phyloP scores from a whole-genome alignment of 192 early-diverging fungal genomes.

The Haplosporangium gracile region DNA sequence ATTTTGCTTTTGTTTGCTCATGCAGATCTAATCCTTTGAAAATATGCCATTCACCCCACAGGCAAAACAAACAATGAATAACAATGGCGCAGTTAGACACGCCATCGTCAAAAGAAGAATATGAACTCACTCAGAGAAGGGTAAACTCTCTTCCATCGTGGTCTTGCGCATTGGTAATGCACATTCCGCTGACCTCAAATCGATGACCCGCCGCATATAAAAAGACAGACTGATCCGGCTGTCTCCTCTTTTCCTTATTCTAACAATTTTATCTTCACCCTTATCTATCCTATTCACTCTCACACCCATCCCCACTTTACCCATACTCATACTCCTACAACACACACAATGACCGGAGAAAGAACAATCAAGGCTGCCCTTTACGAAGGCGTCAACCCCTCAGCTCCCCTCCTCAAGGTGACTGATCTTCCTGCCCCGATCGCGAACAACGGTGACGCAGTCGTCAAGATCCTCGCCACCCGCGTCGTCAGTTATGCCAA shows the following conservation, averaged over 20 bases:
- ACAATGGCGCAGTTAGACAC: too few species aligned
- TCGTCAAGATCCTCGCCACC: conserved; percentile 51
- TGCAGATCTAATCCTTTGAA: too few species aligned
- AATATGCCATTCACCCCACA: too few species aligned
- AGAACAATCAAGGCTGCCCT: conserved; percentile 25
- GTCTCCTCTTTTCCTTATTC: too few species aligned
- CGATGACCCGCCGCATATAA: background rate
- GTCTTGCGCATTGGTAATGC: background rate
- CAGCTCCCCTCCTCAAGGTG: conserved; percentile 9
- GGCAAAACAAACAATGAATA: too few species aligned
- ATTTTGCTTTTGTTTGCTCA: too few species aligned
- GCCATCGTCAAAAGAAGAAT: too few species aligned
- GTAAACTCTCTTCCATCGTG: background rate
- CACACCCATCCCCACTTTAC: background rate
- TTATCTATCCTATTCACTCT: background rate
- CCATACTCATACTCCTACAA: background rate
- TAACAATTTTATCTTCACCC: background rate
- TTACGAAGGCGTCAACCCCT: conserved; percentile 22
- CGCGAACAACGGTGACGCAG: conserved; percentile 31
- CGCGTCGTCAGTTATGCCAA: conserved; percentile 35
- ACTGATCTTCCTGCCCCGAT: conserved; percentile 28
- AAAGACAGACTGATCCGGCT: background rate
- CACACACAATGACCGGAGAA: background rate
- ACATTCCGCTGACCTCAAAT: background rate
- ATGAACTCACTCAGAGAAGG: background rate